A percentile compares a stretch with the other conserved stretches of the same genome.
phyloP scores from a whole-genome alignment of 2,329 filamentous ascomycete species.

The Aspergillus ruber region DNA sequence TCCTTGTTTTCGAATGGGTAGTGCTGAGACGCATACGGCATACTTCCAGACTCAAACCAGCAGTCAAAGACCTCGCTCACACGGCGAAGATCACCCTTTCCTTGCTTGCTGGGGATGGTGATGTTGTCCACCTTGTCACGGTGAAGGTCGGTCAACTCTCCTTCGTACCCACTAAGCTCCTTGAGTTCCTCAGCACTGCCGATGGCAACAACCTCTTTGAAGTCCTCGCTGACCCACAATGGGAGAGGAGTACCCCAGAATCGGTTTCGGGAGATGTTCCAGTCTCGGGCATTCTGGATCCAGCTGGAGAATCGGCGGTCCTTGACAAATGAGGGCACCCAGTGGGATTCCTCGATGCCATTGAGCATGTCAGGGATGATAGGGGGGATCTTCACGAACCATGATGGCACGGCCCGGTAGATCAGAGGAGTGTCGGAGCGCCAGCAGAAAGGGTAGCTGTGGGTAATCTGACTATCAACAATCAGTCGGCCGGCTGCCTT shows the following conservation, averaged over 20 bases:
- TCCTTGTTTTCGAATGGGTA: slow-evolving; percentile 89
- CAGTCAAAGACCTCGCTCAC: slow-evolving; percentile 91
- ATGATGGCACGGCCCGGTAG: slow-evolving; percentile 83
- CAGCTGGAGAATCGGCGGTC: slow-evolving; percentile 86
- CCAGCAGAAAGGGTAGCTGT: slow-evolving; percentile 91
- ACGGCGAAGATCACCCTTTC: slow-evolving; percentile 74
- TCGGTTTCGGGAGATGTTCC: slow-evolving; percentile 89
- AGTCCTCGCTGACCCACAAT: slow-evolving; percentile 84
- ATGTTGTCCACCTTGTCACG: slow-evolving; percentile 90
- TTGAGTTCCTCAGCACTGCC: slow-evolving; percentile 80
- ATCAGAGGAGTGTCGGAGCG: slow-evolving; percentile 93
- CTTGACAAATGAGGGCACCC: slow-evolving; percentile 87
- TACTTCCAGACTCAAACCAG: slow-evolving; percentile 94
- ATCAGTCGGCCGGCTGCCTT: slow-evolving; percentile 70
- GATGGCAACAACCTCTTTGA: slow-evolving; percentile 78
- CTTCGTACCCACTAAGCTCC: slow-evolving; percentile 76
- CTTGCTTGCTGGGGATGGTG: slow-evolving; percentile 83
- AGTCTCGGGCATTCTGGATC: slow-evolving; percentile 86
- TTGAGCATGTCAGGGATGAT: slow-evolving; percentile 84
- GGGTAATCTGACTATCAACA: slow-evolving; percentile 78
- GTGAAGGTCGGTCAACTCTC: slow-evolving; percentile 78
- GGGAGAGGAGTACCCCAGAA: slow-evolving; percentile 95
- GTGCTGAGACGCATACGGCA: slow-evolving; percentile 87
- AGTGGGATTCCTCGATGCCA: slow-evolving; percentile 82
- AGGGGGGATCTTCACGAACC: slow-evolving; percentile 85